Conservation (phyloP, 2,329 filamentous ascomycete species). For the Sporothrix pseudoabietina region DNA sequence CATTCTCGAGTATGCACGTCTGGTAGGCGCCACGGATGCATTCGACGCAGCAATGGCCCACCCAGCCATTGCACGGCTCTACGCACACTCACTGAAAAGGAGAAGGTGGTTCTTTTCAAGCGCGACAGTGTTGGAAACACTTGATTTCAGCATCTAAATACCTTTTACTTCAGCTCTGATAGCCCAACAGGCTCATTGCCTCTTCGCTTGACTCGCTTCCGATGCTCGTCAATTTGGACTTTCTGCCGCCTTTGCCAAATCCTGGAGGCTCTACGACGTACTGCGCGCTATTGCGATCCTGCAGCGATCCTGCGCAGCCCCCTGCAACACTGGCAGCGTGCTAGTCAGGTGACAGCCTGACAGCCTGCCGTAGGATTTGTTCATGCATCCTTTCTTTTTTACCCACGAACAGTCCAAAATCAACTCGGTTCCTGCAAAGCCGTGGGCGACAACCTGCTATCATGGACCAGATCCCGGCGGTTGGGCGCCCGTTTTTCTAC, state of each 20-base stretch:
- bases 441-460: not conserved
- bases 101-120: not conserved
- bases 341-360: not conserved
- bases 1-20: not conserved
- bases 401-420: not conserved
- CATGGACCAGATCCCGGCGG: conserved; percentile 5
- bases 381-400: too few relatives aligned
- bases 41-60: conserved; percentile 7
- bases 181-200: not conserved
- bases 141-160: not conserved
- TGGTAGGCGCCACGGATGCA: not conserved
- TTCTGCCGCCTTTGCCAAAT: not conserved
- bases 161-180: not conserved
- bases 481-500: not conserved
- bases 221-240: not conserved
- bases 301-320: not conserved
- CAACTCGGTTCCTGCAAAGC: not conserved
- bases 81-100: not conserved
- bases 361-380: not conserved
- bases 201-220: not conserved
- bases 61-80: not conserved
- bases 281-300: not conserved
- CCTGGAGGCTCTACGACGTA: not conserved
- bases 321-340: not conserved
- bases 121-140: not conserved